Evolutionary conservation across 2,329 filamentous ascomycete species (phyloP), one percentile per base, ranked within the genome.

Genomic region (Ophiobolus disseminans): DNA sequence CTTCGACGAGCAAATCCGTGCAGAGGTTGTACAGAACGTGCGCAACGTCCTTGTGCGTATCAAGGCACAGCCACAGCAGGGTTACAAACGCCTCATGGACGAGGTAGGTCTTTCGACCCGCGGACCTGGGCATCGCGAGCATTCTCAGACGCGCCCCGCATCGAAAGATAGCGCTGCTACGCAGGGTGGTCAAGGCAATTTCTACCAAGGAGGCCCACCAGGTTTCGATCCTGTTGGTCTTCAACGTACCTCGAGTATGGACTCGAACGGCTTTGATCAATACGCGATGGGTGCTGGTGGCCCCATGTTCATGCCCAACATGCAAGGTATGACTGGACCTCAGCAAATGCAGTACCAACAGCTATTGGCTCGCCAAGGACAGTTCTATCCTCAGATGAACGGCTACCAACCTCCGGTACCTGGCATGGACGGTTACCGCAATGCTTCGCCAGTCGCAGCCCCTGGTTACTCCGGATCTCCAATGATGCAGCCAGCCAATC

Each of bases 1-100:
- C 82, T 92, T 97, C 57, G 94, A 99, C 59, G 94, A 99, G 71
- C 86, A 80, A 42, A 92, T 97, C 69, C 88, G 94, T 38, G 80
- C 82, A 36, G 90, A 97, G 64, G 91, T 97, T 17, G 85, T 96
- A 4, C 91, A 96, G 66, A 97, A 91, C 49, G 90, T 99, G 41
- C 91, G 93, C 68, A 90, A 86, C 63, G 91, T 97, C 30, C 82
- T 99, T 25, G 76, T 93, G 25, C 88, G 89, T 65, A 87, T 97
- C 74, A 97, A 97, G 78, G 93, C 91, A 5, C 90, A 96, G 66
- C 91, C 94, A 13, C 89, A 87, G 54, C 94, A 97, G 76, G 94
- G 94, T 42, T 99, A 99, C 79, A 99, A 97, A 81, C 88, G 94
- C 43, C 78, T 99, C 51, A 99, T 99, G 94, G 94, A 99, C 66